Percentiles rank a stretch among this genome's conserved stretches.
Conservation (phyloP, 2,329 filamentous ascomycete genomes). For the Daldinia sp. region DNA sequence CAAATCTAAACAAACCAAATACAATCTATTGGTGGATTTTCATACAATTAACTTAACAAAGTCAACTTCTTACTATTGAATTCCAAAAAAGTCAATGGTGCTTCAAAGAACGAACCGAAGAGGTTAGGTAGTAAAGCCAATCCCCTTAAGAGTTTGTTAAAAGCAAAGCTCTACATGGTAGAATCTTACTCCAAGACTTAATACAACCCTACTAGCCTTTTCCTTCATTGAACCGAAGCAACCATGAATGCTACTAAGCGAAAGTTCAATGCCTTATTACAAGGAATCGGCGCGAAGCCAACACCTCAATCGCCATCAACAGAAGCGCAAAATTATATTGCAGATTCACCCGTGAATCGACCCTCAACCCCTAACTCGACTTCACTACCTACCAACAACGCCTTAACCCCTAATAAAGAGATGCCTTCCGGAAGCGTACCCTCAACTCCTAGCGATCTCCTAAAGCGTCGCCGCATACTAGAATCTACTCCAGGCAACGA, state of each 20-base stretch:
- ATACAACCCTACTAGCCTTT: conserved; percentile 11
- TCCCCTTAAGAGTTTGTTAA: conserved; percentile 14
- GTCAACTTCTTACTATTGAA: not conserved
- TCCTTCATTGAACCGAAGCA: conserved; percentile 14
- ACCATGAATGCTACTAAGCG: conserved; percentile 83
- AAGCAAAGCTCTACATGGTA: conserved; percentile 15
- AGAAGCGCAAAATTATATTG: conserved; percentile 52
- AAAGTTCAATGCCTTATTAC: conserved; percentile 82
- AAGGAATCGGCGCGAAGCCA: conserved; percentile 69
- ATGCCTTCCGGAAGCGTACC: conserved; percentile 33
- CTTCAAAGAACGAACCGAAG: conserved; percentile 9
- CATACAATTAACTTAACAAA: conserved; percentile 13
- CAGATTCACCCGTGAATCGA: conserved; percentile 36
- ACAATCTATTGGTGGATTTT: conserved; percentile 12
- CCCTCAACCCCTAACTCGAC: conserved; percentile 53
- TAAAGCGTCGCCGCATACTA: conserved; percentile 66
- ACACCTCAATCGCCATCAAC: conserved; percentile 56
- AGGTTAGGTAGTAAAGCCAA: conserved; percentile 7
- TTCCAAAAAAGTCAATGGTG: conserved; percentile 2
- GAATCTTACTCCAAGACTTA: conserved; percentile 21
- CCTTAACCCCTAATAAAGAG: conserved; percentile 28
- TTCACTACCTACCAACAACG: conserved; percentile 28
- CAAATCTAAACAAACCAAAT: not conserved
- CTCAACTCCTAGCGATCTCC: conserved; percentile 54
- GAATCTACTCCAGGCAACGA: conserved; percentile 55